Percentiles rank a stretch among this genome's conserved stretches.
Evolutionary conservation across 2,329 filamentous ascomycete species (phyloP).

Genomic region (Aschersonia sp.): DNA sequence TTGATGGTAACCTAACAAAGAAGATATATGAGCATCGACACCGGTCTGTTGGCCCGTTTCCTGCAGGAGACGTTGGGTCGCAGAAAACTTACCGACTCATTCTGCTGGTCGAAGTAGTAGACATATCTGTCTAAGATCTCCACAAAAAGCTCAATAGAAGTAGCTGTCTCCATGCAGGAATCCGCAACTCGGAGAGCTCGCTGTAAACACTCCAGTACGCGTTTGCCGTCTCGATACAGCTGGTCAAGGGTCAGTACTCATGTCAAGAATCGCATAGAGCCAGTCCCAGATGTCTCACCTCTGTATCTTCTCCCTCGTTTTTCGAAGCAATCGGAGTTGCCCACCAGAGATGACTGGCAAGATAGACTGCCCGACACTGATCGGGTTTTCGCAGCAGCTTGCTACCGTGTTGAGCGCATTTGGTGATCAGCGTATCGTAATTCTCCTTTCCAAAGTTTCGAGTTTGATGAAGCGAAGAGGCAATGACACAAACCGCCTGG

Average conservation of each 20-base stretch:
- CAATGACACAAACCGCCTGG: slow-evolving; percentile 91
- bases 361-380: slow-evolving; percentile 89
- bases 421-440: slow-evolving; percentile 96
- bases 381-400: slow-evolving; percentile 96
- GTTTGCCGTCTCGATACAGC: slow-evolving; percentile 95
- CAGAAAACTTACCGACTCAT: slow-evolving; percentile 59
- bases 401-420: slow-evolving; percentile 90
- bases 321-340: slow-evolving; percentile 67
- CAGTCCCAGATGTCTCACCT: slow-evolving; percentile 32
- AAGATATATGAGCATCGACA: not conserved
- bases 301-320: slow-evolving; percentile 67
- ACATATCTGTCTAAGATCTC: slow-evolving; percentile 97
- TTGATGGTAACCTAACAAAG: slow-evolving; percentile 65
- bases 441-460: slow-evolving; percentile 91
- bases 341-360: slow-evolving; percentile 98
- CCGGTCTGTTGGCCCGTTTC: not conserved
- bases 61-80: not conserved
- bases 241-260: slow-evolving; percentile 21
- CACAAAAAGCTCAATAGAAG: slow-evolving; percentile 94
- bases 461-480: slow-evolving; percentile 75
- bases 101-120: slow-evolving; percentile 98
- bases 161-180: slow-evolving; percentile 96
- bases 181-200: slow-evolving; percentile 90
- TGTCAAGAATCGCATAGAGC: too few species aligned
- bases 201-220: slow-evolving; percentile 90